Evolutionary conservation across 208 protist species (phyloP).

Genomic region (Crithidia bombi): DNA sequence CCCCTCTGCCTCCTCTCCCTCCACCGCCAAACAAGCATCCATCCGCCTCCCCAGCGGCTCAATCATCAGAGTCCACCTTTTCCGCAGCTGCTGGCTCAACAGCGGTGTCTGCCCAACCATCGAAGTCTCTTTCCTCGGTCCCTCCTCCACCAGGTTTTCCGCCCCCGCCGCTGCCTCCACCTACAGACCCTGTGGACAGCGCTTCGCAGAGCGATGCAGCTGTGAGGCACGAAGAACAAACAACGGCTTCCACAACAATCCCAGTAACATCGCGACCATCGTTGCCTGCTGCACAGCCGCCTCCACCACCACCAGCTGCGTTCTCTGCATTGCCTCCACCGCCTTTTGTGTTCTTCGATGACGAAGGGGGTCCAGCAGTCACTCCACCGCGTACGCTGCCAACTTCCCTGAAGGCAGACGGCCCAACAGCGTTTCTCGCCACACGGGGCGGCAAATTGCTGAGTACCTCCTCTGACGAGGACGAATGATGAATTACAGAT

Average conservation of each 20-base stretch:
- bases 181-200: background rate
- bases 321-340: slow-evolving; percentile 15
- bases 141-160: too few relatives aligned
- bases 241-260: background rate
- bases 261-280: background rate
- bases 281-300: slow-evolving; percentile 16
- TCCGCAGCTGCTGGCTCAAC: background rate
- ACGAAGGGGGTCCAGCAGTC: background rate
- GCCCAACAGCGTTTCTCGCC: slow-evolving; percentile 10
- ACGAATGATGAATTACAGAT: slow-evolving; percentile 5
- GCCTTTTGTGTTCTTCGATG: slow-evolving; percentile 29
- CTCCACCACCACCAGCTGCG: slow-evolving; percentile 7
- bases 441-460: slow-evolving; percentile 42
- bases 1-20: background rate
- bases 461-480: slow-evolving; percentile 54
- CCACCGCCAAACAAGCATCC: background rate
- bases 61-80: background rate
- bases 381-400: slow-evolving; percentile 4
- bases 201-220: background rate
- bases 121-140: too few relatives aligned
- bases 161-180: too few relatives aligned
- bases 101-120: background rate
- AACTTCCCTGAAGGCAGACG: background rate
- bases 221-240: background rate
- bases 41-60: background rate